Evolutionary conservation across 768 basidiomycete genomes (phyloP).

Genomic region (Agrocybe praecox): DNA sequence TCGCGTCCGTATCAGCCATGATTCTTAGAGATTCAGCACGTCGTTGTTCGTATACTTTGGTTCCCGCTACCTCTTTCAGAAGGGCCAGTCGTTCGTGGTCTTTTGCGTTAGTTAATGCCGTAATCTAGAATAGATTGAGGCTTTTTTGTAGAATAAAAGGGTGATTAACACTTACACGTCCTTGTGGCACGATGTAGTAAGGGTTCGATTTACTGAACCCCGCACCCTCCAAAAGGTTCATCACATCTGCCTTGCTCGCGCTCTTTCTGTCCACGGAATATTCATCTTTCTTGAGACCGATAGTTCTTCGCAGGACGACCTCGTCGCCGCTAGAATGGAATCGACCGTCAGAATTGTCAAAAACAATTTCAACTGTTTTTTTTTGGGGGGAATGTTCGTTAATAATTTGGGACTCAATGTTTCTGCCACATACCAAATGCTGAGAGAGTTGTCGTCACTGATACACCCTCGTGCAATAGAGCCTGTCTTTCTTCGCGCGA

Average conservation of each 20-base stretch:
- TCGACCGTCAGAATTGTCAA: slow-evolving; percentile 92
- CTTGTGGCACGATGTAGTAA: slow-evolving; percentile 99
- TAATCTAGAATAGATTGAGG: slow-evolving; percentile 60
- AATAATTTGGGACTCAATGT: background rate
- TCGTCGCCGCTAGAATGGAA: slow-evolving; percentile 93
- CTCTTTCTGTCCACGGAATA: slow-evolving; percentile 97
- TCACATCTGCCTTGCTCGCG: slow-evolving; percentile 94
- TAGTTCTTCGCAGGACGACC: slow-evolving; percentile 88
- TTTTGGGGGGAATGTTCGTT: slow-evolving; percentile 3
- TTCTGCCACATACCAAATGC: slow-evolving; percentile 69
- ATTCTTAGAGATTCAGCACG: slow-evolving; percentile 91
- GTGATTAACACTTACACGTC: slow-evolving; percentile 62
- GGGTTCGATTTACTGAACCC: slow-evolving; percentile 99
- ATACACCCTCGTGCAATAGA: slow-evolving; percentile 93
- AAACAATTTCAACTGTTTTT: slow-evolving; percentile 81
- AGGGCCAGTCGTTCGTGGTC: slow-evolving; percentile 91
- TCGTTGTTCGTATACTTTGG: slow-evolving; percentile 96
- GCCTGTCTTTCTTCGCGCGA: slow-evolving; percentile 89
- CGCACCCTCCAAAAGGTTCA: slow-evolving; percentile 95
- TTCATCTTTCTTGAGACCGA: slow-evolving; percentile 98
- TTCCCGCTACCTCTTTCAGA: slow-evolving; percentile 98
- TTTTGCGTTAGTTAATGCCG: slow-evolving; percentile 94
- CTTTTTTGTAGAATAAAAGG: background rate
- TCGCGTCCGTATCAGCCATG: slow-evolving; percentile 95
- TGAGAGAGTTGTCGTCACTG: slow-evolving; percentile 84